Conservation (phyloP, 148 eudicot genomes). For the Cornus florida region DNA sequence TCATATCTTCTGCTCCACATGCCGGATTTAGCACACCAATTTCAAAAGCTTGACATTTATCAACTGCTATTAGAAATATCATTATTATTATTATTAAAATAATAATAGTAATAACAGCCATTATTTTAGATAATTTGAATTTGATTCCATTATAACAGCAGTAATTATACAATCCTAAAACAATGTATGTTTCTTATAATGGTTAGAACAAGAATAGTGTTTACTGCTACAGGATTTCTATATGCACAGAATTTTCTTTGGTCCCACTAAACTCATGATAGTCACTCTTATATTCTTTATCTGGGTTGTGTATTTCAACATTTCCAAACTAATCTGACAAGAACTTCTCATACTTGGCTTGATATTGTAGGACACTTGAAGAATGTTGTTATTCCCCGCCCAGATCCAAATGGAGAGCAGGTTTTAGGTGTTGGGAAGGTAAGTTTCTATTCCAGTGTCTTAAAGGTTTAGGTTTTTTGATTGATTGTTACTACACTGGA, state of each 20-base stretch:
- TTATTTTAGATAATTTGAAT: not conserved
- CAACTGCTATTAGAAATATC: not conserved
- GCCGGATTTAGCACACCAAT: not conserved
- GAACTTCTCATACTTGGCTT: not conserved
- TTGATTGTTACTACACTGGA: too few relatives aligned
- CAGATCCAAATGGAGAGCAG: conserved; percentile 48
- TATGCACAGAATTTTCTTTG: not conserved
- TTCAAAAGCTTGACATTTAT: not conserved
- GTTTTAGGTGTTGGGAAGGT: conserved; percentile 89
- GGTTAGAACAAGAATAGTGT: not conserved
- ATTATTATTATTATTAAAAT: too few relatives aligned
- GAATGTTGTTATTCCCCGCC: conserved; percentile 78
- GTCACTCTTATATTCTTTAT: not conserved
- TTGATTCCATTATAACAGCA: too few relatives aligned
- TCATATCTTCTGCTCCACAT: too few relatives aligned
- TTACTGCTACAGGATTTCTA: not conserved
- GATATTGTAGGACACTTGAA: conserved; percentile 56
- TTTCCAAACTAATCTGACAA: not conserved
- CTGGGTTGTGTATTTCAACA: not conserved
- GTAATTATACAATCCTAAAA: too few relatives aligned
- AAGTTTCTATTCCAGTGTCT: conserved; percentile 13
- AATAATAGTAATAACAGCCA: not conserved
- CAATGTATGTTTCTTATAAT: not conserved
- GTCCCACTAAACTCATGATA: not conserved
- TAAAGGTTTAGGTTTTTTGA: too few relatives aligned